Evolutionary conservation across 805 yeast genomes (phyloP).

Genomic region (Teunomyces panamensis): DNA sequence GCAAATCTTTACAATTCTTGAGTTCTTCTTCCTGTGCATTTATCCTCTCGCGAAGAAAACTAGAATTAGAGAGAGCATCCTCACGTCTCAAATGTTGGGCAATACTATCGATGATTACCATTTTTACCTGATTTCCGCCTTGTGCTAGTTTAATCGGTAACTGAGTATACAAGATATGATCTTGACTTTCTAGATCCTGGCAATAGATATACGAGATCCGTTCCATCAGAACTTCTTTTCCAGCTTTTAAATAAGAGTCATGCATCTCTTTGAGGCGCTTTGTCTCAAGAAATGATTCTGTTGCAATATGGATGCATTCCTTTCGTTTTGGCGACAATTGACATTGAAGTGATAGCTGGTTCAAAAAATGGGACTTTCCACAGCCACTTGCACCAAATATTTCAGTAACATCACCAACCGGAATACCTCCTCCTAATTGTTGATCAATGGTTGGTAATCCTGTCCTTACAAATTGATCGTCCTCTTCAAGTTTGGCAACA

Average conservation of each 20-base stretch:
- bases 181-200: conserved; percentile 67
- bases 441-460: conserved; percentile 25
- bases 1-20: conserved; percentile 10
- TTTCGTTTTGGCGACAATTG: conserved; percentile 28
- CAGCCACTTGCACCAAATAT: conserved; percentile 80
- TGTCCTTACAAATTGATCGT: conserved; percentile 13
- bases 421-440: conserved; percentile 30
- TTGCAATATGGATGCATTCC: conserved; percentile 58
- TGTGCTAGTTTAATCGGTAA: conserved; percentile 49
- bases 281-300: conserved; percentile 74
- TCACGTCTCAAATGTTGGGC: conserved; percentile 78
- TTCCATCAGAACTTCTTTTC: conserved; percentile 21
- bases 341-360: conserved; percentile 61
- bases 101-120: conserved; percentile 76
- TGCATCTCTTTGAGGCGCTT: conserved; percentile 45
- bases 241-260: conserved; percentile 3
- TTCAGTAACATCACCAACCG: conserved; percentile 48
- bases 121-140: conserved; percentile 3
- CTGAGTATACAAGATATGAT: conserved; percentile 67
- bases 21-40: conserved; percentile 16
- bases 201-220: conserved; percentile 56
- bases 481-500: background rate
- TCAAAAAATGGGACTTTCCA: conserved; percentile 80
- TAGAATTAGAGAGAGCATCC: conserved; percentile 32
- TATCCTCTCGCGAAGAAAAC: conserved; percentile 30